Evolutionary conservation across 495 filamentous ascomycete species (phyloP).

Genomic region (Aspergillus ostianus): DNA sequence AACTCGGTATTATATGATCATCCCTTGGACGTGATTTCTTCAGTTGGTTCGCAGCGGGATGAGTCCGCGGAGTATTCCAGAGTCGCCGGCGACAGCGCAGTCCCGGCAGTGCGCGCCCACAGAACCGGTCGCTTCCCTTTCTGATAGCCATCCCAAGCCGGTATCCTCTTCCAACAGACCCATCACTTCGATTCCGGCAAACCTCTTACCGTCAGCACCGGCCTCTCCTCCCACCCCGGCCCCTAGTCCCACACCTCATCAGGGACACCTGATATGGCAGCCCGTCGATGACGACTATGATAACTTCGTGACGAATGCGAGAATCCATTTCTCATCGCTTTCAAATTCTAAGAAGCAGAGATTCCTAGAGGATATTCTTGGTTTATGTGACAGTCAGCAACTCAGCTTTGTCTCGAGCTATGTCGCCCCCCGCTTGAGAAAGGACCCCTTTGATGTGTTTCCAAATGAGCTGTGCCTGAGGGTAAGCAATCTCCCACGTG

Average conservation of each 20-base stretch:
- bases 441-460: conserved; percentile 86
- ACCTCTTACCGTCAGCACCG: conserved; percentile 63
- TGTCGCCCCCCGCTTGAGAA: conserved; percentile 87
- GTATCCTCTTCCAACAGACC: conserved; percentile 54
- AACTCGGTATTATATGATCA: conserved; percentile 27
- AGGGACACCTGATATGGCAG: conserved; percentile 58
- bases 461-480: conserved; percentile 90
- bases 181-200: conserved; percentile 52
- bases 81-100: conserved; percentile 29
- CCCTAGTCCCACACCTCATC: conserved; percentile 64
- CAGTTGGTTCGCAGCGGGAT: conserved; percentile 30
- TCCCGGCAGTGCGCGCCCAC: conserved; percentile 32
- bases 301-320: conserved; percentile 51
- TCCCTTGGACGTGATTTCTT: conserved; percentile 26
- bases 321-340: conserved; percentile 54
- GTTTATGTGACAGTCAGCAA: conserved; percentile 89
- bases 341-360: conserved; percentile 54
- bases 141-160: conserved; percentile 45
- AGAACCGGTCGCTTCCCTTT: conserved; percentile 33
- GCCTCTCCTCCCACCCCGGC: conserved; percentile 69
- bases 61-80: conserved; percentile 30
- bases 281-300: conserved; percentile 58
- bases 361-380: conserved; percentile 79
- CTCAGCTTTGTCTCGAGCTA: conserved; percentile 93
- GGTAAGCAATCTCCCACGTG: conserved; percentile 46